phyloP scores from a whole-genome alignment of 805 yeast genomes.

The Saccharomycopsis sp. region DNA sequence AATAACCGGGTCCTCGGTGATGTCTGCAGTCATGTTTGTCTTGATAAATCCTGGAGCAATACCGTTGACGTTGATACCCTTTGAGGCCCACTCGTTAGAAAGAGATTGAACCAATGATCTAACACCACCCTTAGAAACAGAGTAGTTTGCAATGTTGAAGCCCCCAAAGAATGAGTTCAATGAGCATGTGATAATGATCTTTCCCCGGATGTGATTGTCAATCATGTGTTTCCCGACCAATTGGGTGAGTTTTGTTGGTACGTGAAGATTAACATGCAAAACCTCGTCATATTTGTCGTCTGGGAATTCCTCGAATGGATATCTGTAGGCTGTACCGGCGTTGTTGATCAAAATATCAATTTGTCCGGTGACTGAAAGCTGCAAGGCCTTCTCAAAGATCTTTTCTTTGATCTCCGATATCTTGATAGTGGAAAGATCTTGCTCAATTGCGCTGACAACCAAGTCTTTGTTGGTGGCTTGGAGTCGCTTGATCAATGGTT shows the following conservation, averaged over 20 bases:
- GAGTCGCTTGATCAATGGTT: constrained; percentile 21
- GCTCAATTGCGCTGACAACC: constrained; percentile 22
- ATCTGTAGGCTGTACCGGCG: constrained; percentile 35
- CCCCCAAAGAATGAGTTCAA: constrained; percentile 38
- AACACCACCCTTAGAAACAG: constrained; percentile 30
- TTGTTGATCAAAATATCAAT: constrained; percentile 38
- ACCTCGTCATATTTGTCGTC: constrained; percentile 34
- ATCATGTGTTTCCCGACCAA: constrained; percentile 34
- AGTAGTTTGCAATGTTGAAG: constrained; percentile 32
- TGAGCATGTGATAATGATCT: constrained; percentile 38
- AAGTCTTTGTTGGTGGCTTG: constrained; percentile 19
- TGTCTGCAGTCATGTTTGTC: constrained; percentile 38
- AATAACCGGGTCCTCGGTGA: constrained; percentile 27
- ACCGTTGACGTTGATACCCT: constrained; percentile 30
- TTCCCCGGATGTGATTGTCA: constrained; percentile 30
- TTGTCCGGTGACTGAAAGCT: constrained; percentile 27
- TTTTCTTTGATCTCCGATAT: constrained; percentile 27
- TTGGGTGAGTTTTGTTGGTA: constrained; percentile 34
- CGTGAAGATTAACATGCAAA: constrained; percentile 34
- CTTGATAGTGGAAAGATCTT: constrained; percentile 23
- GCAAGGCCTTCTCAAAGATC: constrained; percentile 29
- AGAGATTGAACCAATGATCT: constrained; percentile 26
- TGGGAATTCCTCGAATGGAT: constrained; percentile 31
- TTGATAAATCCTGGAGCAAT: constrained; percentile 36
- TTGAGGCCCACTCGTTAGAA: constrained; percentile 29